Evolutionary conservation across 2,329 filamentous ascomycete genomes (phyloP).

Genomic region (Blastomyces percursus): DNA sequence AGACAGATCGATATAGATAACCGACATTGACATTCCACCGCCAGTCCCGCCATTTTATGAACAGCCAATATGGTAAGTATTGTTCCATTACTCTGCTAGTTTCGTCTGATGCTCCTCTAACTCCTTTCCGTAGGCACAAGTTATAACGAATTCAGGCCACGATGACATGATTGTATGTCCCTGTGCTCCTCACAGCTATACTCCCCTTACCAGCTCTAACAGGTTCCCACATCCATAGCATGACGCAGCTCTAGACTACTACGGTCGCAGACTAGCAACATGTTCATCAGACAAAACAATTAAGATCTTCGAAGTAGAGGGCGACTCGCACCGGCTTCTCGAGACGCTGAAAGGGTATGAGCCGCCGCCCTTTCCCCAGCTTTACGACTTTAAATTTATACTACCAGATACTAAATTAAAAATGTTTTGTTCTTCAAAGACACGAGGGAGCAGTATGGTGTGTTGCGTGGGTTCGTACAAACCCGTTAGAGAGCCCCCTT

Average conservation of each 20-base stretch:
- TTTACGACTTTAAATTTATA: background rate
- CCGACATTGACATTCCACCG: background rate
- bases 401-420: slow-evolving; percentile 8
- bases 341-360: slow-evolving; percentile 87
- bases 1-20: background rate
- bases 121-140: slow-evolving; percentile 49
- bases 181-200: background rate
- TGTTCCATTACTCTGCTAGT: slow-evolving; percentile 4
- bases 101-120: slow-evolving; percentile 9
- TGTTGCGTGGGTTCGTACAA: slow-evolving; percentile 63
- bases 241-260: slow-evolving; percentile 97
- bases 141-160: slow-evolving; percentile 77
- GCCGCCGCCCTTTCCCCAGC: slow-evolving; percentile 6
- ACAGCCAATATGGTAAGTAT: slow-evolving; percentile 13
- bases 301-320: slow-evolving; percentile 98
- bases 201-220: background rate
- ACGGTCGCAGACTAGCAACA: slow-evolving; percentile 87
- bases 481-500: background rate
- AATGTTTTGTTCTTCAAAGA: slow-evolving; percentile 37
- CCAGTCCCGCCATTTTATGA: background rate
- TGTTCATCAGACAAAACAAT: slow-evolving; percentile 98
- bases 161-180: slow-evolving; percentile 97
- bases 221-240: slow-evolving; percentile 46
- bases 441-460: slow-evolving; percentile 98
- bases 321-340: slow-evolving; percentile 75